phyloP scores from a whole-genome alignment of 1,139 yeast genomes.

The Yamadazyma membranifaciens region DNA sequence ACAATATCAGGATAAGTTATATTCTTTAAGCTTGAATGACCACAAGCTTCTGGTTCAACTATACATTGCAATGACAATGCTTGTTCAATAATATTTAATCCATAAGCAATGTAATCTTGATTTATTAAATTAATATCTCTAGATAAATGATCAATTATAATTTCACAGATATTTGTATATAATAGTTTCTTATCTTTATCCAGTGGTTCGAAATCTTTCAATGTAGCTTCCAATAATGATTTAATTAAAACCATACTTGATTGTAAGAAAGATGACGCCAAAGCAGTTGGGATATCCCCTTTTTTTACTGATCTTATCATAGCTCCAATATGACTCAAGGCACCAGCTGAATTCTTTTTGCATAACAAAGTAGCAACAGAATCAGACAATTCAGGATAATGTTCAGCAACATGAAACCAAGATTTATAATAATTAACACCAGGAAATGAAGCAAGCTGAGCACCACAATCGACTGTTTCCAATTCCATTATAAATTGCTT shows the following conservation, averaged over 20 bases:
- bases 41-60: slow-evolving; percentile 28
- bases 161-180: slow-evolving; percentile 6
- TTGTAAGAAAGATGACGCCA: slow-evolving; percentile 2
- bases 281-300: background rate
- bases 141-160: slow-evolving; percentile 3
- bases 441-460: slow-evolving; percentile 20
- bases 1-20: slow-evolving; percentile 12
- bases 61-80: slow-evolving; percentile 44
- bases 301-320: slow-evolving; percentile 3
- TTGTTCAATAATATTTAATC: slow-evolving; percentile 48
- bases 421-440: slow-evolving; percentile 41
- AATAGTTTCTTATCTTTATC: background rate
- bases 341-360: slow-evolving; percentile 3
- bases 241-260: slow-evolving; percentile 7
- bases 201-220: background rate
- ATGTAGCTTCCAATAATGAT: slow-evolving; percentile 6
- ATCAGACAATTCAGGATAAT: slow-evolving; percentile 49
- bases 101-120: slow-evolving; percentile 21
- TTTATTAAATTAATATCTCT: slow-evolving; percentile 7
- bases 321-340: background rate
- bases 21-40: slow-evolving; percentile 14
- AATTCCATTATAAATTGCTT: slow-evolving; percentile 15
- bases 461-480: slow-evolving; percentile 12
- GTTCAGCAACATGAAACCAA: slow-evolving; percentile 48
- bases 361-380: slow-evolving; percentile 49